Percentiles rank a stretch among this genome's conserved stretches.
These are phyloP conservation scores for Hyaloscypha hepaticicola DNA, from an alignment of 495 filamentous ascomycete genomes.

Conservation along the genomic window DNA sequence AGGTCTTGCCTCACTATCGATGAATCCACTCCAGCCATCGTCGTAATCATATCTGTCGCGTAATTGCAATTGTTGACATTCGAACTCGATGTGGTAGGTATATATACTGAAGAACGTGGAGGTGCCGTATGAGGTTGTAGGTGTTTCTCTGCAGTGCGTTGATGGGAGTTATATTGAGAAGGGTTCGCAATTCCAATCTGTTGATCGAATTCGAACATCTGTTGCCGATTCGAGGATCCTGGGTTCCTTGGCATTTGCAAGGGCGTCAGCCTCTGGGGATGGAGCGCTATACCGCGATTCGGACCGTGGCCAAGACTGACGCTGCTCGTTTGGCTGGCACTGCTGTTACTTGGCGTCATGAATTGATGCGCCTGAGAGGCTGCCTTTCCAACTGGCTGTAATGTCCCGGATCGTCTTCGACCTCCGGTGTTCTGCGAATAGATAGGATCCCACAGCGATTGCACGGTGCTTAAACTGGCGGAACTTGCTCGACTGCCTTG, in stretches of 20 bases:
- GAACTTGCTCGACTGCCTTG: slow-evolving; percentile 27
- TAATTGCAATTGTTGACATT: slow-evolving; percentile 29
- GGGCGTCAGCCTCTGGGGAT: slow-evolving; percentile 12
- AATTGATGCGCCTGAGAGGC: slow-evolving; percentile 24
- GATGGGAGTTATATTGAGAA: slow-evolving; percentile 1
- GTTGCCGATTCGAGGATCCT: slow-evolving; percentile 5
- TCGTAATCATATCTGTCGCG: slow-evolving; percentile 33
- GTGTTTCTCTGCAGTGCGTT: slow-evolving; percentile 14
- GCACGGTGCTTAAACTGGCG: slow-evolving; percentile 17
- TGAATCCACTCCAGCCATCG: slow-evolving; percentile 29
- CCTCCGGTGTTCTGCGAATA: slow-evolving; percentile 18
- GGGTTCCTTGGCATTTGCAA: slow-evolving; percentile 24
- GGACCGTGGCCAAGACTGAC: slow-evolving; percentile 13
- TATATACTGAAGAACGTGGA: slow-evolving; percentile 23
- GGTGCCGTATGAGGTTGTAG: slow-evolving; percentile 12
- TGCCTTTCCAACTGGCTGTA: slow-evolving; percentile 13
- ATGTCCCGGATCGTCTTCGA: not conserved
- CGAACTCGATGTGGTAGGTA: slow-evolving; percentile 10
- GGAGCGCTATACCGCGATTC: slow-evolving; percentile 6
- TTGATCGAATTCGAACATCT: slow-evolving; percentile 22
- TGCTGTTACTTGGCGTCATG: slow-evolving; percentile 26
- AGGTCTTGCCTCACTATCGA: slow-evolving; percentile 26
- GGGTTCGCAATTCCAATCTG: slow-evolving; percentile 18
- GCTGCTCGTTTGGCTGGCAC: slow-evolving; percentile 22
- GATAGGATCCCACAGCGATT: slow-evolving; percentile 26